phyloP scores from a whole-genome alignment of 2,329 filamentous ascomycete species.

The Aspergillus floridensis region DNA sequence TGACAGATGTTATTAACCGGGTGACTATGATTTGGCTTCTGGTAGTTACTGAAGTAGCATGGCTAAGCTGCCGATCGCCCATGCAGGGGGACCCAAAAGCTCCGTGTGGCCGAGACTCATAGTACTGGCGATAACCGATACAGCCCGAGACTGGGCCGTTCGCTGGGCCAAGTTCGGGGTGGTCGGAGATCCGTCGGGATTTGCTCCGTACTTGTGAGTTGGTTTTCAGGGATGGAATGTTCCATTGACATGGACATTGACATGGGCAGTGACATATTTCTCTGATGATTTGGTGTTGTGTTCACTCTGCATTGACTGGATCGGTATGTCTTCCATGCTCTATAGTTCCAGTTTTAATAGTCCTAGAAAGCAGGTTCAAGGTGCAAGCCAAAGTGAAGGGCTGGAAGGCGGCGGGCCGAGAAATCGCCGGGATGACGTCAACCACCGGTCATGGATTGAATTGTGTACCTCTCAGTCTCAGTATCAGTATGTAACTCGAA shows the following conservation, averaged over 20 bases:
- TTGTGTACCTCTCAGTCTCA: neutral
- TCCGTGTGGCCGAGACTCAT: conserved; percentile 36
- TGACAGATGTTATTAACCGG: neutral
- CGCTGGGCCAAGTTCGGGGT: conserved; percentile 16
- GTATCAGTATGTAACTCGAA: neutral
- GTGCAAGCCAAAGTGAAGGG: neutral
- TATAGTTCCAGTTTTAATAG: no score
- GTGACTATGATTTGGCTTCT: neutral
- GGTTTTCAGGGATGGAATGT: no score
- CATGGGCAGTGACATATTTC: no score
- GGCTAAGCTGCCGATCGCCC: no score
- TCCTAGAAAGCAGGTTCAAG: no score
- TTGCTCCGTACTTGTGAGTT: neutral
- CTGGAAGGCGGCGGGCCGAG: conserved; percentile 17
- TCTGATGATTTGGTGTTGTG: no score
- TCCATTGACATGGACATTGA: no score
- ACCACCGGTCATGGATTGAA: neutral
- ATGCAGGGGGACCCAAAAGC: conserved; percentile 10
- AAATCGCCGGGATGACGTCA: conserved; percentile 30
- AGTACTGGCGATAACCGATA: conserved; percentile 29
- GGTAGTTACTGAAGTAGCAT: neutral
- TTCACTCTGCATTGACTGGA: neutral
- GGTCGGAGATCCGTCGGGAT: neutral
- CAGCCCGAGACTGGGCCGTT: conserved; percentile 30
- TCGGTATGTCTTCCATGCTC: no score